Base-by-base conservation (phyloP, 2,329 filamentous ascomycete species). In the Claviceps humidiphila region DNA sequence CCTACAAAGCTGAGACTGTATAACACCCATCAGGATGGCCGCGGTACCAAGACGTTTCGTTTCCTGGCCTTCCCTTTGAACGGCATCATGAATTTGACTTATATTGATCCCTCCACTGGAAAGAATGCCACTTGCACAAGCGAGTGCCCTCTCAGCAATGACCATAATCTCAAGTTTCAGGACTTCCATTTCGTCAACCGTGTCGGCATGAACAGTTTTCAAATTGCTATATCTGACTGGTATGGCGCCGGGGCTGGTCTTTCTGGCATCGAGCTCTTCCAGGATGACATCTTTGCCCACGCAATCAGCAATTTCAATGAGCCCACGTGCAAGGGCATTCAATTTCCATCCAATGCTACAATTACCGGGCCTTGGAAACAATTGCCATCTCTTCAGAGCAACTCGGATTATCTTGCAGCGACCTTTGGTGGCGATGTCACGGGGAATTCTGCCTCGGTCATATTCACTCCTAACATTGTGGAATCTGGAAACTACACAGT, bases 61-160 rank as follows among this genome's bases (percentile, higher is more conserved):
- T 94, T 89, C 64, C 88, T 87, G 22, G 87, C 89, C 17, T 72
- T 91, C 54, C 90, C 91, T 5, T 81, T 91, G 61, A 84, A 87
- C 56, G 93, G 93, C 50, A 96, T 98, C 65, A 87, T 98, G 82
- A 96, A 97, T 68, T 77, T 98, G 63, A 95, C 89, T 40, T 97
- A 93, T 60, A 82, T 83, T 57, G 89, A 97, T 62, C 84, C 85
- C 24, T 72, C 65, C 41, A 85, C 80, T 1, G 85, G 85, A 26
- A 71, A 78, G 49, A 83, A 84, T 52, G 69, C 73, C 34, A 82
- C 78, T 53, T 98, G 93, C 69, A 89, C 90, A 51, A 84, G 82
- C 55, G 77, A 81, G 61, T 98, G 93, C 61, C 87, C 90, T n/a
- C 76, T 98, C 47, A 89, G 86, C 56, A 74, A 82, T 62, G 81